Percentiles rank a stretch among this genome's conserved stretches.
Evolutionary conservation across 441 rosid species (phyloP).

Genomic region (Iberis amara): DNA sequence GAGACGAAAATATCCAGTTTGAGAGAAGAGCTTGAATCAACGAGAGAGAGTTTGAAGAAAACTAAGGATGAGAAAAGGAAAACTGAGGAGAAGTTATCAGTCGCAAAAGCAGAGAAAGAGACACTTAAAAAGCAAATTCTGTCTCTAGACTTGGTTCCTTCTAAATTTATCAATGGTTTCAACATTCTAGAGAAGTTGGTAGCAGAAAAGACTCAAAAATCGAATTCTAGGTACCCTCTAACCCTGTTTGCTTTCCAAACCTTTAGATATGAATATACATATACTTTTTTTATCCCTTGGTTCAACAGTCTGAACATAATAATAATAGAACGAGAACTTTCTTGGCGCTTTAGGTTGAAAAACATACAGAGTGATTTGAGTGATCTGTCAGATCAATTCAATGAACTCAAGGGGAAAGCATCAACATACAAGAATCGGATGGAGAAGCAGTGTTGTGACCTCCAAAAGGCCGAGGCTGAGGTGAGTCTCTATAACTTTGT

Average conservation of each 20-base stretch:
- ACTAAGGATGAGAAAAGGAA: slow-evolving; percentile 40
- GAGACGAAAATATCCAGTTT: slow-evolving; percentile 35
- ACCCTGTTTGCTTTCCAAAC: neutral
- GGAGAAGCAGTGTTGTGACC: slow-evolving; percentile 58
- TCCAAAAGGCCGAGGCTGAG: slow-evolving; percentile 92
- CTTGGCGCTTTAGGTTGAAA: slow-evolving; percentile 42
- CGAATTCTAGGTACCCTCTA: slow-evolving; percentile 43
- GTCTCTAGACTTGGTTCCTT: slow-evolving; percentile 32
- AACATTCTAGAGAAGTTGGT: slow-evolving; percentile 46
- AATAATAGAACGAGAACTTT: slow-evolving; percentile 1
- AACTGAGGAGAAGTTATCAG: slow-evolving; percentile 33
- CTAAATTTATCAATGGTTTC: slow-evolving; percentile 35
- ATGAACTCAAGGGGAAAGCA: slow-evolving; percentile 37
- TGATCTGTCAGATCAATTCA: slow-evolving; percentile 44
- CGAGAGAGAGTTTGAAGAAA: slow-evolving; percentile 31
- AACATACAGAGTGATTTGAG: slow-evolving; percentile 38
- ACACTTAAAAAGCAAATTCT: slow-evolving; percentile 44
- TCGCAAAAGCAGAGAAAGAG: slow-evolving; percentile 43
- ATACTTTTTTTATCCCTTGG: neutral
- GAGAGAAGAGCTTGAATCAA: slow-evolving; percentile 36
- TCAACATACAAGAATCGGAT: slow-evolving; percentile 46
- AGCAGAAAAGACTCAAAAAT: slow-evolving; percentile 35
- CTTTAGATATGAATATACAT: slow-evolving; percentile 3
- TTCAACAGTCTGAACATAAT: neutral
- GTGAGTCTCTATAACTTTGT: slow-evolving; percentile 33